Evolutionary conservation across 208 protist genomes (phyloP), one percentile per base, ranked within the genome.

Genomic region (Leishmania turanica): DNA sequence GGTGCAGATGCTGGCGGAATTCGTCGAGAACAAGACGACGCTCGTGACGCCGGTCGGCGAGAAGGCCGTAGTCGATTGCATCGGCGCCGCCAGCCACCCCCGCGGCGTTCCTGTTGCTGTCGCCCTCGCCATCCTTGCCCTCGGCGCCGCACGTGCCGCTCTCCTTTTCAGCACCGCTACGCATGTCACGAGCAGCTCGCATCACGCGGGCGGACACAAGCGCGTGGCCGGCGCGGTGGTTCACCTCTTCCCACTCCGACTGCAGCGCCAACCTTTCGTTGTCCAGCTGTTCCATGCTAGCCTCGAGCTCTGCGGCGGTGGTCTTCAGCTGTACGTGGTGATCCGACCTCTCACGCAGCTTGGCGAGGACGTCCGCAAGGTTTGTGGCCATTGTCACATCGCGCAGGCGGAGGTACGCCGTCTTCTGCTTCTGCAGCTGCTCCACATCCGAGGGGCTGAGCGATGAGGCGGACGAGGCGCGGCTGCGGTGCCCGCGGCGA

Each of bases 341-440:
- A 49, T 95, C 90, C 15, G 90, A 86, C 58, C 97, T 94, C 73
- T 96, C 94, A 27, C 85, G 58, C 71, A 98, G 87, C 84, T 98
- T 99, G 21, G 88, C 78, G 70, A 99, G 94, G 37, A 99, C 96
- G 54, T 98, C 96, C 62, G 85, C 83, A 2, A 98, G 95, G 80
- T 87, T 90, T 1, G 42, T 78, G 21, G 82, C 84, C 82, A 95
- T 95, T 27, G 97, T 99, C 37, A 94, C 89, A 51, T 99, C 98
- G 78, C 97, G 96, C 68, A 99, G 96, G 56, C 91, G 92, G 27
- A 93, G 86, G 90, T 99, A 99, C n/a, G 91, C 88, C 42, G 94
- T 91, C 62, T 97, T 95, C 73, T 94, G 93, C 69, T 78, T 74
- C 82, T 88, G 86, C 62, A 98, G 83, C 40, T 85, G 84, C 80